Evolutionary conservation across 768 basidiomycete species (phyloP).

Genomic region (Stropharia rugosoannulata): DNA sequence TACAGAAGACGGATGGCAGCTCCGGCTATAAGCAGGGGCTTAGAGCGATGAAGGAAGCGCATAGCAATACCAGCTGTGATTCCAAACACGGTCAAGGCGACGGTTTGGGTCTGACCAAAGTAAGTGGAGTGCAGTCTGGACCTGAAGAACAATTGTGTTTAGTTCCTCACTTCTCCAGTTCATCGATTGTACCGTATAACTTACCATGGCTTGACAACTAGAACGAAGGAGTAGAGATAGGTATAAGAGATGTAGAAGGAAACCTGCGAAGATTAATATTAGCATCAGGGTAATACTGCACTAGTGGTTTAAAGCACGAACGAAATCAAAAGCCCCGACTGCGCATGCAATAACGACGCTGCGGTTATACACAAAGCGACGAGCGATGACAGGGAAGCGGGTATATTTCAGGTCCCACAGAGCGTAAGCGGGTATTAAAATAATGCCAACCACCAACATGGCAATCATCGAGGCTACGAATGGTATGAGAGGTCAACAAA

Average conservation of each 20-base stretch:
- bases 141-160: constrained; percentile 35
- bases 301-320: constrained; percentile 21
- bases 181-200: background rate
- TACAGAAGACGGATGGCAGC: constrained; percentile 56
- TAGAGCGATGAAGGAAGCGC: constrained; percentile 52
- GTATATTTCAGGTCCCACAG: constrained; percentile 53
- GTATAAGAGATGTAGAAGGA: constrained; percentile 70
- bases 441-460: constrained; percentile 47
- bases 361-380: constrained; percentile 56
- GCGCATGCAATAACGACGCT: constrained; percentile 56
- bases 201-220: constrained; percentile 50
- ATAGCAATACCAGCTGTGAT: constrained; percentile 59
- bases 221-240: constrained; percentile 71
- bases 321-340: constrained; percentile 64
- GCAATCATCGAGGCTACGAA: constrained; percentile 47
- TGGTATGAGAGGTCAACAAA: background rate
- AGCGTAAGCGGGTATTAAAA: constrained; percentile 40
- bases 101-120: constrained; percentile 59
- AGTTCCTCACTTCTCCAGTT: no score
- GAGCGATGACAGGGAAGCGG: constrained; percentile 57
- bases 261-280: constrained; percentile 32
- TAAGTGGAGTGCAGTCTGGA: constrained; percentile 55
- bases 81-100: constrained; percentile 62
- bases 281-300: background rate
- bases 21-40: constrained; percentile 55